Evolutionary conservation across 2,329 filamentous ascomycete species (phyloP).

Genomic region (Cladosporium phlei): DNA sequence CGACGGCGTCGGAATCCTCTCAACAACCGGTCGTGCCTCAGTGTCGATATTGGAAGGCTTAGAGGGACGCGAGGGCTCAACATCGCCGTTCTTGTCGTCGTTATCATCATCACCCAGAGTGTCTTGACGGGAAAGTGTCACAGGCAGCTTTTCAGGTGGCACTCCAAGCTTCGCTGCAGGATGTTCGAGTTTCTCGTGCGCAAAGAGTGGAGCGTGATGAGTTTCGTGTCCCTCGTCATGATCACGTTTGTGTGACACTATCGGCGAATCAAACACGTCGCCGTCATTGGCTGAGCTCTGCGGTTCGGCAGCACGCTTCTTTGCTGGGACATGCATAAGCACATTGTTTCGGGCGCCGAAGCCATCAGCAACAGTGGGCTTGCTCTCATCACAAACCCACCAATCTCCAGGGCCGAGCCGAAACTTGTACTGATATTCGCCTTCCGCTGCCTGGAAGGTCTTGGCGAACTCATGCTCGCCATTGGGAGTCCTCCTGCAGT

Average conservation of each 20-base stretch:
- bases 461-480: constrained; percentile 46
- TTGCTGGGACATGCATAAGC: constrained; percentile 24
- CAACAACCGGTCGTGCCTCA: background rate
- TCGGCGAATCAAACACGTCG: background rate
- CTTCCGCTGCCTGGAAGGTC: constrained; percentile 50
- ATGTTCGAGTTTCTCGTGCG: constrained; percentile 25
- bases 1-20: background rate
- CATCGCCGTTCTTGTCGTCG: constrained; percentile 7
- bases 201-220: constrained; percentile 28
- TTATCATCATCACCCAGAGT: constrained; percentile 18
- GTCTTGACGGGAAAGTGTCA: constrained; percentile 18
- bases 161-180: background rate
- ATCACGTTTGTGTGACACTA: constrained; percentile 5
- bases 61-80: background rate
- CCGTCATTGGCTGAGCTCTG: constrained; percentile 1
- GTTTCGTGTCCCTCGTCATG: constrained; percentile 12
- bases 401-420: constrained; percentile 62
- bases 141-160: constrained; percentile 1
- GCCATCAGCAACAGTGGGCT: constrained; percentile 52
- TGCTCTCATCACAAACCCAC: constrained; percentile 64
- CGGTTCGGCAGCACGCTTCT: constrained; percentile 9
- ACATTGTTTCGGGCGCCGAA: constrained; percentile 52
- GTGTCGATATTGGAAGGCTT: constrained; percentile 5
- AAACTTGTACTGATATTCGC: constrained; percentile 71
- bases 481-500: constrained; percentile 43